Evolutionary conservation across 768 basidiomycete genomes (phyloP).

Genomic region (Xanthoconium stramineum): DNA sequence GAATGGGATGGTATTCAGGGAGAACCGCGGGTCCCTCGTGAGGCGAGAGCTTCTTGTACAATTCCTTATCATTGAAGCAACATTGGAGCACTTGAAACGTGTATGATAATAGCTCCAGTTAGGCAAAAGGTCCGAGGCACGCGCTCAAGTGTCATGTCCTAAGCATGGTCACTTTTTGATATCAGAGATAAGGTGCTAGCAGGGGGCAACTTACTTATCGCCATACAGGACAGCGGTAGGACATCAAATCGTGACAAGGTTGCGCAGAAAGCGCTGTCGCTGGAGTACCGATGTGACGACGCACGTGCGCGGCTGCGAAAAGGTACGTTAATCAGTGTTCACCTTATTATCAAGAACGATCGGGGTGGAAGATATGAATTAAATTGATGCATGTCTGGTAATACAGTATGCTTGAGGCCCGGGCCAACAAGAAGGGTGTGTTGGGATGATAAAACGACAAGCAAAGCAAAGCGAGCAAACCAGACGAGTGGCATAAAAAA

Average conservation of each 20-base stretch:
- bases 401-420: slow-evolving; percentile 30
- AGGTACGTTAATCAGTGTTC: slow-evolving; percentile 2
- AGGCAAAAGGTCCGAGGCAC: neutral
- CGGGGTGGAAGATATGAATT: slow-evolving; percentile 19
- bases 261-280: too few relatives aligned
- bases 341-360: slow-evolving; percentile 4
- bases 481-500: slow-evolving; percentile 24
- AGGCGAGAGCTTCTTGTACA: slow-evolving; percentile 2
- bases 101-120: neutral
- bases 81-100: neutral
- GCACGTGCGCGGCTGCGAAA: slow-evolving; percentile 1
- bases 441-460: slow-evolving; percentile 29
- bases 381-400: slow-evolving; percentile 32
- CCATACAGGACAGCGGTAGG: neutral
- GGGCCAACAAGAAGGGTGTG: slow-evolving; percentile 24
- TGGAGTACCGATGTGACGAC: too few relatives aligned
- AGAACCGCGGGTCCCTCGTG: neutral
- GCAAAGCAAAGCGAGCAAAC: slow-evolving; percentile 26
- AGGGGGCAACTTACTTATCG: neutral
- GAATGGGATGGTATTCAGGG: neutral
- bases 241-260: neutral
- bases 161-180: neutral
- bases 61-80: slow-evolving; percentile 13
- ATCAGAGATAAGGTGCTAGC: neutral
- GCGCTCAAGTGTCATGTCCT: neutral